Percentiles rank a stretch among this genome's conserved stretches.
Conservation (phyloP, 2,329 filamentous ascomycete species). For the Calonectria hongkongensis region DNA sequence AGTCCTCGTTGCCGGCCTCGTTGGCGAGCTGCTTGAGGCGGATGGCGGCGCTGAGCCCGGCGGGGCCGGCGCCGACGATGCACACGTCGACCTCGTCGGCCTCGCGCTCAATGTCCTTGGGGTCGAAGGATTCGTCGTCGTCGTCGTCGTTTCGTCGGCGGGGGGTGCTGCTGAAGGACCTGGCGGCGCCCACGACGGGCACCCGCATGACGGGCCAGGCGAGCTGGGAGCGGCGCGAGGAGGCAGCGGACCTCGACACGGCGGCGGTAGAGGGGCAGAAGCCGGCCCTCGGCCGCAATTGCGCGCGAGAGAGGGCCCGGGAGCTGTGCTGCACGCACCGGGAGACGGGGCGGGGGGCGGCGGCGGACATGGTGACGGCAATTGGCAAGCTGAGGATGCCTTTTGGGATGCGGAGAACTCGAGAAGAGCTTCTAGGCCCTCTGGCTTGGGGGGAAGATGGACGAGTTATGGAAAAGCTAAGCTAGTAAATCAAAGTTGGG, state of each 20-base stretch:
- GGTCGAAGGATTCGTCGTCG: constrained; percentile 76
- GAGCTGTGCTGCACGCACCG: constrained; percentile 63
- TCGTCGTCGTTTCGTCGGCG: constrained; percentile 54
- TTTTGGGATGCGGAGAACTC: constrained; percentile 53
- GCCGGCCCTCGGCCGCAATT: constrained; percentile 53
- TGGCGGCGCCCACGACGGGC: constrained; percentile 48
- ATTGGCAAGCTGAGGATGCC: constrained; percentile 19
- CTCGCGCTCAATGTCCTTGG: constrained; percentile 84
- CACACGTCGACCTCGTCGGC: constrained; percentile 96
- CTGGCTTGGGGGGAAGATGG: constrained; percentile 12
- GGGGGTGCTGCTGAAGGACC: constrained; percentile 62
- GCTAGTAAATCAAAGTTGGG: constrained; percentile 22
- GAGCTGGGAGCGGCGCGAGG: constrained; percentile 42
- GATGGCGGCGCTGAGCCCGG: constrained; percentile 94
- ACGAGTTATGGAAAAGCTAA: constrained; percentile 31
- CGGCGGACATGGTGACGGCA: constrained; percentile 58
- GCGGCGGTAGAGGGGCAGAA: constrained; percentile 51
- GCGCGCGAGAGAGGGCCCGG: constrained; percentile 56
- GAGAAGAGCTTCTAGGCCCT: constrained; percentile 8
- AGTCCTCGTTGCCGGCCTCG: constrained; percentile 95
- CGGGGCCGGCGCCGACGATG: constrained; percentile 96
- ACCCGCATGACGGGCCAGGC: constrained; percentile 46
- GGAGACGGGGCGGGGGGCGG: constrained; percentile 61
- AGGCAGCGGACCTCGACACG: constrained; percentile 32
- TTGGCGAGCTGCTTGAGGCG: constrained; percentile 96